Conservation (phyloP, 495 filamentous ascomycete genomes). For the Hypoxylon trugodes region DNA sequence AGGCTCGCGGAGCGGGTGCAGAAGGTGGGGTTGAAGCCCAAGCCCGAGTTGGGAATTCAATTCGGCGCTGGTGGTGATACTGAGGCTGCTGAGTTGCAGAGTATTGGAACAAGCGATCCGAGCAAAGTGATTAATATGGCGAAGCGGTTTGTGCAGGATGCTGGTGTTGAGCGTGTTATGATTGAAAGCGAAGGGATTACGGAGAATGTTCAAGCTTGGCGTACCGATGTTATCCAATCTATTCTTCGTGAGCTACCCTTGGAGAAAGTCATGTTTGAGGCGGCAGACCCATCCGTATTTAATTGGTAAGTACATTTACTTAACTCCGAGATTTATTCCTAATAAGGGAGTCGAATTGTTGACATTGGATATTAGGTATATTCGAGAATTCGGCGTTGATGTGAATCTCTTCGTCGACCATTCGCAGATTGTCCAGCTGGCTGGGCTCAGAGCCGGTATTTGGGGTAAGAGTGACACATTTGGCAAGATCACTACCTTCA, state of each 20-base stretch:
- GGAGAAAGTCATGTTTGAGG: conserved; percentile 70
- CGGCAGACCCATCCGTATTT: conserved; percentile 65
- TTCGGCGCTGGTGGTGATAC: conserved; percentile 70
- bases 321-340: not conserved
- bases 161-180: conserved; percentile 66
- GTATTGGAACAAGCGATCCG: conserved; percentile 62
- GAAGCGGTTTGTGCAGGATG: conserved; percentile 58
- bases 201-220: conserved; percentile 65
- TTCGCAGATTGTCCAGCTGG: conserved; percentile 67
- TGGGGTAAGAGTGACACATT: conserved; percentile 65
- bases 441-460: conserved; percentile 61
- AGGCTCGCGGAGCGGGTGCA: conserved; percentile 64
- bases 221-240: conserved; percentile 64
- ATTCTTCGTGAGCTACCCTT: conserved; percentile 63
- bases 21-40: conserved; percentile 60
- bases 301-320: conserved; percentile 58
- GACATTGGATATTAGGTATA: conserved; percentile 24
- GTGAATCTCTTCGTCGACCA: conserved; percentile 70
- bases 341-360: not conserved
- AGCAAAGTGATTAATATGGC: conserved; percentile 60
- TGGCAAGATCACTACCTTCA: conserved; percentile 65
- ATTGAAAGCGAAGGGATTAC: conserved; percentile 71
- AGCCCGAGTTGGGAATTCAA: conserved; percentile 68
- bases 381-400: conserved; percentile 66
- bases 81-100: conserved; percentile 55